Evolutionary conservation across 345 rosid genomes (phyloP).

Genomic region (Turritis glabra): DNA sequence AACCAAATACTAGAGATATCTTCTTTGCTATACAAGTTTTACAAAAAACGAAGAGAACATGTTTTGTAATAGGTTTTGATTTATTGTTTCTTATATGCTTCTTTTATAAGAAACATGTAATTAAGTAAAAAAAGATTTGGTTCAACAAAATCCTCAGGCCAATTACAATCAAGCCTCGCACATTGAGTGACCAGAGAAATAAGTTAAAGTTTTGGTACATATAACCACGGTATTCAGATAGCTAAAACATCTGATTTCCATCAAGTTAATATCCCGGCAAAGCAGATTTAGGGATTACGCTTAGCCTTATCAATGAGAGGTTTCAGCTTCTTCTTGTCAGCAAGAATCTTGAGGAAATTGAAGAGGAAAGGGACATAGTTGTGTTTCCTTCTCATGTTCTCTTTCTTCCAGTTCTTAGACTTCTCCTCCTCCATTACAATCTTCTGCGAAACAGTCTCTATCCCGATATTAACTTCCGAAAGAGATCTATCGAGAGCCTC

Average conservation of each 20-base stretch:
- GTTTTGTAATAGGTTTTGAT: slow-evolving; percentile 34
- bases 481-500: slow-evolving; percentile 41
- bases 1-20: slow-evolving; percentile 8
- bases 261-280: not conserved
- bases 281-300: slow-evolving; percentile 3
- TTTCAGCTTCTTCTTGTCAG: slow-evolving; percentile 39
- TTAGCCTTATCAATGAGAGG: slow-evolving; percentile 41
- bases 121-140: slow-evolving; percentile 32
- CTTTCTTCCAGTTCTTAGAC: slow-evolving; percentile 43
- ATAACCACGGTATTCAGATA: not conserved
- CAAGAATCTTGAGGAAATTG: slow-evolving; percentile 44
- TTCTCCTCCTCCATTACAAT: slow-evolving; percentile 42
- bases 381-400: slow-evolving; percentile 40
- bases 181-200: not conserved
- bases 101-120: slow-evolving; percentile 38
- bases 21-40: slow-evolving; percentile 25
- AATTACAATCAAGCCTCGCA: slow-evolving; percentile 7
- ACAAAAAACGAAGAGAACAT: slow-evolving; percentile 27
- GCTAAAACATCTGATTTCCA: not conserved
- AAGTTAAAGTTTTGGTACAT: not conserved
- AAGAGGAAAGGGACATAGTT: slow-evolving; percentile 42
- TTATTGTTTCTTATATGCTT: slow-evolving; percentile 25
- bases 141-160: slow-evolving; percentile 30
- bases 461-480: slow-evolving; percentile 35
- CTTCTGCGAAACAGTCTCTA: slow-evolving; percentile 41